phyloP scores from a whole-genome alignment of 805 yeast species.

The Candida montana region DNA sequence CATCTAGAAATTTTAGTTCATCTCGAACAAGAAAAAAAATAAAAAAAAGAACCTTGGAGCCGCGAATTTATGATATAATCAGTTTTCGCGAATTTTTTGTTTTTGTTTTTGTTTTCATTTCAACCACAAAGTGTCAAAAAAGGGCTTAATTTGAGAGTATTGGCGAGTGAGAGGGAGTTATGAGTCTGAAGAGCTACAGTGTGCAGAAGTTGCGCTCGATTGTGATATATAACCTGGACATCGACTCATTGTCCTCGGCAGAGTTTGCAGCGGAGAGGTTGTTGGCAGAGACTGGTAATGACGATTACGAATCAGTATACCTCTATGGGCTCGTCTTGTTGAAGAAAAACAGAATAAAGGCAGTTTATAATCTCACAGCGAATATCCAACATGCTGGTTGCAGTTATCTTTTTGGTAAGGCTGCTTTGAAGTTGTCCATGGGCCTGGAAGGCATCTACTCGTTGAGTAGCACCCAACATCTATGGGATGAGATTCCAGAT shows the following conservation, averaged over 20 bases:
- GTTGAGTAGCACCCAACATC: slow-evolving; percentile 32
- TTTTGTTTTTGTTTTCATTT: not conserved
- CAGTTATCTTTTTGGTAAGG: slow-evolving; percentile 64
- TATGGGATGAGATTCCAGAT: slow-evolving; percentile 29
- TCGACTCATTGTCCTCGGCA: slow-evolving; percentile 66
- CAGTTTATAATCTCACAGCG: slow-evolving; percentile 51
- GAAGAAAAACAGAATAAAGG: slow-evolving; percentile 51
- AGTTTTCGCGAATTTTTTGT: not conserved
- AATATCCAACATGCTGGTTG: slow-evolving; percentile 64
- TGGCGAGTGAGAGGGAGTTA: slow-evolving; percentile 1
- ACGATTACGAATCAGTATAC: slow-evolving; percentile 55
- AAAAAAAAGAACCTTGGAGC: too few relatives aligned
- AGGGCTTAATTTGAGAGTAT: too few relatives aligned
- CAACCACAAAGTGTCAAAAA: not conserved
- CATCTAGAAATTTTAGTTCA: too few relatives aligned
- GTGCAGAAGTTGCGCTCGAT: slow-evolving; percentile 46
- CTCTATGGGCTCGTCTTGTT: slow-evolving; percentile 64
- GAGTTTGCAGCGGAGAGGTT: slow-evolving; percentile 83
- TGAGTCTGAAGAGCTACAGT: slow-evolving; percentile 23
- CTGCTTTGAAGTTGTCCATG: slow-evolving; percentile 50
- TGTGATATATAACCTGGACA: slow-evolving; percentile 67
- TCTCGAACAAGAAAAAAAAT: too few relatives aligned
- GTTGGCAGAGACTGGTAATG: slow-evolving; percentile 45
- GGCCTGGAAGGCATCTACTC: slow-evolving; percentile 60
- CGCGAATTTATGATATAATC: too few relatives aligned